These are phyloP conservation scores for Aspergillus hancockii DNA, from an alignment of 495 filamentous ascomycete species.

Conservation along the genomic window DNA sequence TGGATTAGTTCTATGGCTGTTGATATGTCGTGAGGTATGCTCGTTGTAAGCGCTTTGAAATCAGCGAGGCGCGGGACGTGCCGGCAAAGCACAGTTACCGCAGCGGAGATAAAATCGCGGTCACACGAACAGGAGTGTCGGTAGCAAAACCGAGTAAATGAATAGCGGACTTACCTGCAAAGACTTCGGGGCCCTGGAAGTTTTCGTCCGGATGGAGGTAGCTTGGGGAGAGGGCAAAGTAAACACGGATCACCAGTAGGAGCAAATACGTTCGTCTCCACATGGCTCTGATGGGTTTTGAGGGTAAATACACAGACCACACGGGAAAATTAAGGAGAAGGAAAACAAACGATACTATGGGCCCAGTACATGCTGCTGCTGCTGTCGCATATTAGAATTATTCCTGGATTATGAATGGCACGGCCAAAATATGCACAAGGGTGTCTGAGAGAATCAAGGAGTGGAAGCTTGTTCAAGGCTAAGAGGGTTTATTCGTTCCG, in stretches of 20 bases:
- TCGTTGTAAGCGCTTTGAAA: background rate
- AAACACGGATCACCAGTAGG: conserved; percentile 82
- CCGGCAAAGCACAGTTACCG: background rate
- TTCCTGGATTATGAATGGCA: background rate
- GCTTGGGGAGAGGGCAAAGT: conserved; percentile 91
- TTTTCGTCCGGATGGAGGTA: conserved; percentile 98
- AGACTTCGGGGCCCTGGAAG: conserved; percentile 96
- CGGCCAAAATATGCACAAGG: background rate
- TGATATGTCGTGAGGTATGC: background rate
- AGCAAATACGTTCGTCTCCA: conserved; percentile 89
- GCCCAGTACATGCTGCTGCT: conserved; percentile 4
- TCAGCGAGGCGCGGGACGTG: conserved; percentile 9
- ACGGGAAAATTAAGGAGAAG: conserved; percentile 7
- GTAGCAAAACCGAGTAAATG: background rate
- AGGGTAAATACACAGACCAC: background rate
- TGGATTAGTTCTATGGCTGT: background rate
- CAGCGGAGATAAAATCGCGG: background rate
- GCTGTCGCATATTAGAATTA: conserved; percentile 2
- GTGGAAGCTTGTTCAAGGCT: background rate
- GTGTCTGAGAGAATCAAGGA: conserved; percentile 10
- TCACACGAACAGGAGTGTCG: conserved; percentile 2
- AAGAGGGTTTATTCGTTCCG: background rate
- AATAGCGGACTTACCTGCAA: conserved; percentile 70
- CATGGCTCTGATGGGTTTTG: conserved; percentile 54
- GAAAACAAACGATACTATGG: conserved; percentile 2